Evolutionary conservation across 2,329 filamentous ascomycete genomes (phyloP), one percentile per base, ranked within the genome.

Genomic region (Phaeosphaeriaceae sp.): DNA sequence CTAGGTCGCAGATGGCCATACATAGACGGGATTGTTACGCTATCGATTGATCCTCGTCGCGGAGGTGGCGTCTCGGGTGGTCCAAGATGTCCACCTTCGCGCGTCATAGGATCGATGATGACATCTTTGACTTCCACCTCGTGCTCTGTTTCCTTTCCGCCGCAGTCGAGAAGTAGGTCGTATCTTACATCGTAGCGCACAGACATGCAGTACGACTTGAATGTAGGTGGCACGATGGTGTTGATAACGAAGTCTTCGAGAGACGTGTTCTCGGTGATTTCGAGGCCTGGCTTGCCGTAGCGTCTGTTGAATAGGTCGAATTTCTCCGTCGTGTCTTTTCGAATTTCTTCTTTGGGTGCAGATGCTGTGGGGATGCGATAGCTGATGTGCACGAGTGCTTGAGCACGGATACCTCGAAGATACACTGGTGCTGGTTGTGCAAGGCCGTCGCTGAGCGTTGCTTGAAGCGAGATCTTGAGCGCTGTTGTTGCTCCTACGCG

Each of bases 381-480:
- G 33, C 31, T 36, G 33, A 68, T 62, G 33, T 56, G 56, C 2
- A 62, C 60, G 1, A 53, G 53, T 11, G 62, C 63, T 48, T 61
- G 61, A 10, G 62, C 67, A 25, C 62, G 59, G 31, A 71, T 65
- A 31, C 67, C 61, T n/a, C 62, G 68, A 19, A 69, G 65, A 40
- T 51, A 56, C 17, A 69, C 50, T 5, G 62, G 55, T 15, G 63
- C 56, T 24, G 63, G 61, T 4, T 44, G 55, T 7, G 40, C 27
- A 2, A 53, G 25, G 11, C 49, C 52, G 1, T 58, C 51, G 21
- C 51, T 61, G 11, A 62, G 46, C 0, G 48, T 58, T 15, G 58
- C 58, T 25, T 64, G 61, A 0, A 67, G 45, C 7, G 59, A 65
- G 22, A 71, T 25, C n/a, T 57, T 62, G 48, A 67, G 36, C 5